phyloP scores from a whole-genome alignment of 495 filamentous ascomycete genomes.

The Chaetomium fimeti region DNA sequence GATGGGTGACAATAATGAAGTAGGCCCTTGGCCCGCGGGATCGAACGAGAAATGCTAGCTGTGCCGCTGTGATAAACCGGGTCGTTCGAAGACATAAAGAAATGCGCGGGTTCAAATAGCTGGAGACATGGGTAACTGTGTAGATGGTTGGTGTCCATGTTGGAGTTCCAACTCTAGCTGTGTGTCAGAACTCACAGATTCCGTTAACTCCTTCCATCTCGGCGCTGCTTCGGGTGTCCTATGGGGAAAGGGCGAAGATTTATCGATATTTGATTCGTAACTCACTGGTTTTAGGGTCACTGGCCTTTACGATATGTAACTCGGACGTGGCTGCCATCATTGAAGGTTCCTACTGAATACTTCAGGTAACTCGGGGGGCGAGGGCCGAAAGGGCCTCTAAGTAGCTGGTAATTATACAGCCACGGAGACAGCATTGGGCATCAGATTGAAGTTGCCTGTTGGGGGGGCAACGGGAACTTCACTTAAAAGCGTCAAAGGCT shows the following conservation, averaged over 20 bases:
- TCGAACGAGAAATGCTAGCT: neutral
- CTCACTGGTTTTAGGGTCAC: neutral
- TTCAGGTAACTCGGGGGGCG: too few species aligned
- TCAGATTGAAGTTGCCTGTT: too few species aligned
- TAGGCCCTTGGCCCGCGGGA: neutral
- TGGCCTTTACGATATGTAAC: neutral
- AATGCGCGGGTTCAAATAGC: neutral
- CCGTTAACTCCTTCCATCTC: neutral
- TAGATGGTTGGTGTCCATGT: neutral
- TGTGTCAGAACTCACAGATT: neutral
- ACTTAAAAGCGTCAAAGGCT: too few species aligned
- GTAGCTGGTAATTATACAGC: too few species aligned
- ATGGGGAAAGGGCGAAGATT: neutral
- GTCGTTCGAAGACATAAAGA: neutral
- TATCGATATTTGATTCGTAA: too few species aligned
- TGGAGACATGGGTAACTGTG: neutral
- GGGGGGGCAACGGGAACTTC: too few species aligned
- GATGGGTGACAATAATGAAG: neutral
- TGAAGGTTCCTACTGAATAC: too few species aligned
- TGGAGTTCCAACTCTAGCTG: neutral
- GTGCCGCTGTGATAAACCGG: neutral
- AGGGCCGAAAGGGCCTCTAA: too few species aligned
- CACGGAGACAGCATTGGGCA: too few species aligned
- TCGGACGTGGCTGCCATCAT: neutral
- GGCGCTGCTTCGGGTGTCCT: neutral